Percentiles rank a stretch among this genome's conserved stretches.
Conservation (phyloP, 768 basidiomycete genomes). For the Phylloporus sp. region DNA sequence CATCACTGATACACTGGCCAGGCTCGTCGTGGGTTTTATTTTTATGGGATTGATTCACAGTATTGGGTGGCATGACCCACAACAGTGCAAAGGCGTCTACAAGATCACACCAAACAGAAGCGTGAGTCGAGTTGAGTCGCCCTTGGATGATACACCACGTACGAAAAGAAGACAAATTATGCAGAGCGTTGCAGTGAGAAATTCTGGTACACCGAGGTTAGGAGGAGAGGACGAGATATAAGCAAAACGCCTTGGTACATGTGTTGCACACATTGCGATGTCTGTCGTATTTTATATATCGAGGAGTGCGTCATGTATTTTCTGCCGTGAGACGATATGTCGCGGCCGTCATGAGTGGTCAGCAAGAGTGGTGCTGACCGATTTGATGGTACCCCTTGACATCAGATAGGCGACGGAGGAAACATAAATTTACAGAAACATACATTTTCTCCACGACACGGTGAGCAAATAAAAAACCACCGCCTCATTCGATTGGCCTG, state of each 20-base stretch:
- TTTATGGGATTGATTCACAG: too few relatives aligned
- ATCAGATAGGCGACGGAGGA: too few relatives aligned
- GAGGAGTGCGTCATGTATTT: conserved; percentile 11
- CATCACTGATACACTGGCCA: too few relatives aligned
- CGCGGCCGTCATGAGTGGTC: neutral
- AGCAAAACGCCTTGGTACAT: neutral
- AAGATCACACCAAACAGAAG: neutral
- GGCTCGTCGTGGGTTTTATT: too few relatives aligned
- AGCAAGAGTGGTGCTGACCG: neutral
- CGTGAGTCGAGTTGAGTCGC: neutral
- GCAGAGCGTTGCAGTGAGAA: neutral
- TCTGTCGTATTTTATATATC: conserved; percentile 8
- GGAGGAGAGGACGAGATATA: neutral
- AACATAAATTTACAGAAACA: neutral
- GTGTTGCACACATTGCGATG: neutral
- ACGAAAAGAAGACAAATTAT: neutral
- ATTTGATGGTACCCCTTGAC: neutral
- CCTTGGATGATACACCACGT: neutral
- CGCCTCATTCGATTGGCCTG: too few relatives aligned
- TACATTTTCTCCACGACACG: neutral
- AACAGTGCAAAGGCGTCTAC: too few relatives aligned
- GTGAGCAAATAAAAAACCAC: neutral
- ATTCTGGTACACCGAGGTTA: neutral
- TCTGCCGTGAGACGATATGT: neutral
- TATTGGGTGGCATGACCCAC: too few relatives aligned